Evolutionary conservation across 2,329 filamentous ascomycete genomes (phyloP).

Genomic region (Endothia cerciana): DNA sequence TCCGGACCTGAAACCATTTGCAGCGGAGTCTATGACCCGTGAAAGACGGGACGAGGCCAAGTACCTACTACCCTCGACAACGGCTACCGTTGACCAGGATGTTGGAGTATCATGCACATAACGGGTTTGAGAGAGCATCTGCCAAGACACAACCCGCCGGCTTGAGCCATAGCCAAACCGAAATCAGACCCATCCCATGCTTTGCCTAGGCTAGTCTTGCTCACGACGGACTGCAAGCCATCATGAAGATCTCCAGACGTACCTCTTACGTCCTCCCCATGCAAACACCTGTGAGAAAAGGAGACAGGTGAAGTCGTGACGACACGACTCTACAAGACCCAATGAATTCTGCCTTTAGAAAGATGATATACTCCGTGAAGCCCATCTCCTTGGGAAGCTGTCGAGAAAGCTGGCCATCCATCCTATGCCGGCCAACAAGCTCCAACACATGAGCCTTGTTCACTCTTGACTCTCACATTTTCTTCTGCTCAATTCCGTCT

Average conservation of each 20-base stretch:
- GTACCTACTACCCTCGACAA: neutral
- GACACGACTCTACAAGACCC: conserved; percentile 19
- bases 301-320: conserved; percentile 22
- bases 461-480: conserved; percentile 3
- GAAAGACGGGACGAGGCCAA: neutral
- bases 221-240: conserved; percentile 1
- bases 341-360: neutral
- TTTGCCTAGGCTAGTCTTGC: neutral
- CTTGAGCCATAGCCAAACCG: neutral
- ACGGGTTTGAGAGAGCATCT: neutral
- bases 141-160: neutral
- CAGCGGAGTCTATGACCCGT: conserved; percentile 9
- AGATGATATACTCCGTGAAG: conserved; percentile 15
- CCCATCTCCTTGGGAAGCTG: neutral
- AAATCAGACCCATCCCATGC: neutral
- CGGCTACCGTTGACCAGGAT: no score
- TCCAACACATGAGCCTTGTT: neutral
- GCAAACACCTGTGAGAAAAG: conserved; percentile 3
- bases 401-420: neutral
- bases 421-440: conserved; percentile 5
- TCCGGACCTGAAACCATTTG: neutral
- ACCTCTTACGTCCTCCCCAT: conserved; percentile 13
- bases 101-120: conserved; percentile 6
- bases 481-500: neutral
- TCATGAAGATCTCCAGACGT: conserved; percentile 11